Conservation (phyloP, 257 asterid genomes). For the Rhazya stricta region DNA sequence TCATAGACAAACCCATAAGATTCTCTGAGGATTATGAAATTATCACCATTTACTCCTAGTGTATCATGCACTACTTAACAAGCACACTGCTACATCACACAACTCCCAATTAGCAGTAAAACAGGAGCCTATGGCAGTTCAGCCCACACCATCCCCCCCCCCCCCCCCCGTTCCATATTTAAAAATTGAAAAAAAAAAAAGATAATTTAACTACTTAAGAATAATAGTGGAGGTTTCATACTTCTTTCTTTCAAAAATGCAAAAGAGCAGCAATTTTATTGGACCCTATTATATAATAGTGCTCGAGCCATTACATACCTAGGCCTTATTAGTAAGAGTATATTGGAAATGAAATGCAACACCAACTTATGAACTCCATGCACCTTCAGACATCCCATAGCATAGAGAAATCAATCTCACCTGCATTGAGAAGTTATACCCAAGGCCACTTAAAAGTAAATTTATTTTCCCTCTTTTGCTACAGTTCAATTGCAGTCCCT, state of each 20-base stretch:
- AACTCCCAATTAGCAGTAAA: not conserved
- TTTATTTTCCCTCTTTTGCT: not conserved
- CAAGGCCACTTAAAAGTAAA: not conserved
- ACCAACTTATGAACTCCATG: too few relatives aligned
- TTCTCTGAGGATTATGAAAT: not conserved
- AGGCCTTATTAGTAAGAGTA: not conserved
- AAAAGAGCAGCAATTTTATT: too few relatives aligned
- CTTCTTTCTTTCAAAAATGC: too few relatives aligned
- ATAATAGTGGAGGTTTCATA: too few relatives aligned
- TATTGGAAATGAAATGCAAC: not conserved
- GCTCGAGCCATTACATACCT: too few relatives aligned
- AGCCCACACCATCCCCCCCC: not conserved
- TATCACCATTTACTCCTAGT: not conserved
- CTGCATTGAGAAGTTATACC: not conserved
- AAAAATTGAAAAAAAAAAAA: not conserved
- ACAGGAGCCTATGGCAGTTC: not conserved
- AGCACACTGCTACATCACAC: not conserved
- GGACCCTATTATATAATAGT: too few relatives aligned
- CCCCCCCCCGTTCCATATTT: not conserved
- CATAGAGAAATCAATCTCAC: not conserved
- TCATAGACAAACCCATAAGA: not conserved
- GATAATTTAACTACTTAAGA: too few relatives aligned
- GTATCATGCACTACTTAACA: not conserved
- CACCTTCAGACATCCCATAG: not conserved
- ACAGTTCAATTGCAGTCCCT: not conserved